These are phyloP conservation scores for Lophiostoma macrostomum DNA, from an alignment of 495 filamentous ascomycete species.

Conservation along the genomic window DNA sequence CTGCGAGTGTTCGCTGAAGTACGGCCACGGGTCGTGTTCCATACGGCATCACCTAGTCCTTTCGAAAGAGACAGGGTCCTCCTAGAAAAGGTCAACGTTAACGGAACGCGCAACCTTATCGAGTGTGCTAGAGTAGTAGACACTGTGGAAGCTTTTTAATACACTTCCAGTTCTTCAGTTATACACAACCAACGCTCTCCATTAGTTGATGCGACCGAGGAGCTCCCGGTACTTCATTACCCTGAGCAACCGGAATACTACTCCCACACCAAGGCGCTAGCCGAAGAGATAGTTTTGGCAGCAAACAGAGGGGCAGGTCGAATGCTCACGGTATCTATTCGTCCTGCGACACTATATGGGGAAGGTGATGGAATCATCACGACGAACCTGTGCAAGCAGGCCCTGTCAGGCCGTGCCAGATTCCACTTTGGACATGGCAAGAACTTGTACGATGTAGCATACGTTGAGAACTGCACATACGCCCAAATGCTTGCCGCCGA, in stretches of 20 bases:
- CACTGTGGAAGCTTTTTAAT: conserved; percentile 8
- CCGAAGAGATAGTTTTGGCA: conserved; percentile 3
- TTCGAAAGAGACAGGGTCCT: neutral
- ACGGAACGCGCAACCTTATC: conserved; percentile 13
- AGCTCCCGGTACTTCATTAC: neutral
- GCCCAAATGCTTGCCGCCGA: conserved; percentile 15
- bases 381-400: neutral
- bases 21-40: conserved; percentile 12
- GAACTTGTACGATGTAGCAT: conserved; percentile 10
- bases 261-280: conserved; percentile 22
- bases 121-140: neutral
- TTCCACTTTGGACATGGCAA: conserved; percentile 6
- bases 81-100: conserved; percentile 9
- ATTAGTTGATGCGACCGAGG: conserved; percentile 5
- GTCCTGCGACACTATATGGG: conserved; percentile 2
- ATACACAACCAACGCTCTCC: conserved; percentile 10
- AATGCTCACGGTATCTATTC: conserved; percentile 4
- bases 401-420: neutral
- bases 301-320: neutral
- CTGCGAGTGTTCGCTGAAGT: neutral
- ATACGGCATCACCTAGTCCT: conserved; percentile 10
- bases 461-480: conserved; percentile 4
- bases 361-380: conserved; percentile 2
- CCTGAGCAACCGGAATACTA: conserved; percentile 18
- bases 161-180: conserved; percentile 25